Conservation (phyloP, 345 rosid genomes). For the Euphorbia pulcherrima region DNA sequence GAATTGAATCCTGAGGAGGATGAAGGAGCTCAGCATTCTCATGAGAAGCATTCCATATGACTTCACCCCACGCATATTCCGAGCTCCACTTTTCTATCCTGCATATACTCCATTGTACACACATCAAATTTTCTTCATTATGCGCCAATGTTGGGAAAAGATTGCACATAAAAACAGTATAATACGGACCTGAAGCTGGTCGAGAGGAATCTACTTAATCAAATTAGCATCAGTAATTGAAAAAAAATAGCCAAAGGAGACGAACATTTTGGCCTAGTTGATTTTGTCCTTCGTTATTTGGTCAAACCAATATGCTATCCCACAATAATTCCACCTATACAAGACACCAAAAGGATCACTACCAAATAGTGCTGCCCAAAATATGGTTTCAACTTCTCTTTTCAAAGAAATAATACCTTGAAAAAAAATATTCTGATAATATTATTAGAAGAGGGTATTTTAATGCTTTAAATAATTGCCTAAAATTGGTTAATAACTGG, state of each 20-base stretch:
- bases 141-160: no score
- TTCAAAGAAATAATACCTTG: background rate
- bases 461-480: no score
- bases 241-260: no score
- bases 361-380: slow-evolving; percentile 6
- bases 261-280: no score
- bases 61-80: slow-evolving; percentile 95
- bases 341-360: background rate
- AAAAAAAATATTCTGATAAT: background rate
- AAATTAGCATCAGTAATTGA: no score
- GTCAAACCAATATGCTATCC: no score
- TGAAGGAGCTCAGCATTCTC: slow-evolving; percentile 74
- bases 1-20: slow-evolving; percentile 66
- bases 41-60: slow-evolving; percentile 84
- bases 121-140: no score
- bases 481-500: no score
- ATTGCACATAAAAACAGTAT: no score
- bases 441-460: background rate
- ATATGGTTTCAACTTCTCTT: background rate
- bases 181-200: no score
- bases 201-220: no score
- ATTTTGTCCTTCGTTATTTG: no score
- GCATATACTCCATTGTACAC: slow-evolving; percentile 6
- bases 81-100: slow-evolving; percentile 69
- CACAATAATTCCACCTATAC: slow-evolving; percentile 5